phyloP scores from a whole-genome alignment of 1,139 yeast species.

The Hemisphaericaspora xylofermentans region DNA sequence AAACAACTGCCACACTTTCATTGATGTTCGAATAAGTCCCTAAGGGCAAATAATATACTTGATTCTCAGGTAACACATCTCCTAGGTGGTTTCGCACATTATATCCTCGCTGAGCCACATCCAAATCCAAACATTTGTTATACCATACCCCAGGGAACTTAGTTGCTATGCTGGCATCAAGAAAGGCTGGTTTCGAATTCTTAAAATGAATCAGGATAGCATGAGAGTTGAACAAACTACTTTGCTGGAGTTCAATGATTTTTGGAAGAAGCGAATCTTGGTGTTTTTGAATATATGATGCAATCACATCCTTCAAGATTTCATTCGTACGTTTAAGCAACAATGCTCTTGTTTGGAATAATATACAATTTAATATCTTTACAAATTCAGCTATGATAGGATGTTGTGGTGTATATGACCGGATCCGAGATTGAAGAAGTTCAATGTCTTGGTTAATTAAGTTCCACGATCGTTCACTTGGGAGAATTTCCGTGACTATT shows the following conservation, averaged over 20 bases:
- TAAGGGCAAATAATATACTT: constrained; percentile 36
- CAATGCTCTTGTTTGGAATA: constrained; percentile 31
- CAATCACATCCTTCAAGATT: constrained; percentile 26
- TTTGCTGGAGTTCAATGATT: constrained; percentile 31
- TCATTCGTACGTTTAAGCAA: constrained; percentile 29
- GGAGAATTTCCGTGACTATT: constrained; percentile 22
- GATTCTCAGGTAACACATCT: constrained; percentile 19
- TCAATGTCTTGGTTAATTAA: constrained; percentile 27
- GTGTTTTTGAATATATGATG: constrained; percentile 22
- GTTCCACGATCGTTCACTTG: constrained; percentile 40
- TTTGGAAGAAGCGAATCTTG: constrained; percentile 18
- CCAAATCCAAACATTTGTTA: constrained; percentile 20
- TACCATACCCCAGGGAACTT: constrained; percentile 39
- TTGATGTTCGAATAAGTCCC: constrained; percentile 36
- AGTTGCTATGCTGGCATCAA: constrained; percentile 28
- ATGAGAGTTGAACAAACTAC: constrained; percentile 24
- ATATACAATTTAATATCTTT: constrained; percentile 29
- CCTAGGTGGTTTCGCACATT: constrained; percentile 9
- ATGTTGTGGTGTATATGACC: constrained; percentile 14
- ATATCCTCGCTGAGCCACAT: constrained; percentile 11
- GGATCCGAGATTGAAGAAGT: constrained; percentile 23
- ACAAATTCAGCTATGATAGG: constrained; percentile 23
- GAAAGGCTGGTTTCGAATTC: constrained; percentile 27
- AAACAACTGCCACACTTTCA: constrained; percentile 35
- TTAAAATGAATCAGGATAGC: constrained; percentile 24